These are phyloP conservation scores for Waltergamsia citrina DNA, from an alignment of 2,329 filamentous ascomycete genomes.

Conservation along the genomic window DNA sequence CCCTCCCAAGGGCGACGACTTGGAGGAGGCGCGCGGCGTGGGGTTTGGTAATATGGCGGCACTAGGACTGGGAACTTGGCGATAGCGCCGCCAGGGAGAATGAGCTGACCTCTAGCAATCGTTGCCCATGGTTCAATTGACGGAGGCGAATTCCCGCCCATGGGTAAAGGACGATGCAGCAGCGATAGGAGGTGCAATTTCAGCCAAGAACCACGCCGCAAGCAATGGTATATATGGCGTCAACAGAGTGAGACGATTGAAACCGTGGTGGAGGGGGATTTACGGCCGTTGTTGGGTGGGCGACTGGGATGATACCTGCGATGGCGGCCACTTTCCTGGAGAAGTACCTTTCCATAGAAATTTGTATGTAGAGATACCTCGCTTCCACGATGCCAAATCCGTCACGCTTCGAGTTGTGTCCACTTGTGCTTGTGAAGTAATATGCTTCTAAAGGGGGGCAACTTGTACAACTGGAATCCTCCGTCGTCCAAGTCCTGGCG, in stretches of 20 bases:
- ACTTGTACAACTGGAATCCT: too few species aligned
- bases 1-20: neutral
- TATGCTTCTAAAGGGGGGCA: slow-evolving; percentile 1
- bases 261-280: slow-evolving; percentile 1
- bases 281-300: neutral
- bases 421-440: neutral
- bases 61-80: too few species aligned
- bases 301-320: neutral
- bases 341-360: neutral
- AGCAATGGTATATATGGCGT: neutral
- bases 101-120: slow-evolving; percentile 30
- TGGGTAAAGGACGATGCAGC: slow-evolving; percentile 18
- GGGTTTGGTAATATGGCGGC: slow-evolving; percentile 5
- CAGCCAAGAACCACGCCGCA: slow-evolving; percentile 5
- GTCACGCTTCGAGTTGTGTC: neutral
- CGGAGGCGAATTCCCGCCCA: slow-evolving; percentile 30
- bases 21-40: neutral
- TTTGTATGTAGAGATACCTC: neutral
- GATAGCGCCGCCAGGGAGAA: slow-evolving; percentile 6
- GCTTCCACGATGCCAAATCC: neutral
- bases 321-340: too few species aligned
- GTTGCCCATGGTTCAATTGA: slow-evolving; percentile 39
- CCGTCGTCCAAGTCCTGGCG: too few species aligned
- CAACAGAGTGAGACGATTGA: neutral
- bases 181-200: slow-evolving; percentile 1